Evolutionary conservation across 78 protist species (phyloP).

Genomic region (Dictyostelium citrinum): DNA sequence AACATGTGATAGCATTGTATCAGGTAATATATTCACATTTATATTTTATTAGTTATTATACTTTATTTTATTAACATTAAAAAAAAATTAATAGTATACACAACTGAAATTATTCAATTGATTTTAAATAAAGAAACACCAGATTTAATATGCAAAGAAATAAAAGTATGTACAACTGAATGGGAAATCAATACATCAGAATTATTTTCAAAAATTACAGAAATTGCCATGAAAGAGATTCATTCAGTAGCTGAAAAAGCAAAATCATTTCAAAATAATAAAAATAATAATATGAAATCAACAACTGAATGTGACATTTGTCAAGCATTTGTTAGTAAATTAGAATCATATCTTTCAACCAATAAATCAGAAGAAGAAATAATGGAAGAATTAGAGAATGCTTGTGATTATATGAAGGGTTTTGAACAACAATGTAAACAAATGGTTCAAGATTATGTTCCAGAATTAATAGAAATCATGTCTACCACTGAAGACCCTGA

Average conservation of each 20-base stretch:
- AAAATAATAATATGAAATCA: neutral
- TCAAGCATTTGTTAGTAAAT: neutral
- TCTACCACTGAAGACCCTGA: neutral
- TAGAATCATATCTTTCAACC: neutral
- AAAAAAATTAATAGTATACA: neutral
- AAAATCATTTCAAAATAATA: neutral
- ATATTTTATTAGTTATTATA: too few species aligned
- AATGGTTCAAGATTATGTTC: slow-evolving; percentile 14
- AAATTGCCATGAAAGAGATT: neutral
- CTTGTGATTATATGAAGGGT: neutral
- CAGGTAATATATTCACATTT: neutral
- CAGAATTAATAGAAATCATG: slow-evolving; percentile 14
- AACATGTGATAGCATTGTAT: neutral
- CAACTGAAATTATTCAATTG: neutral
- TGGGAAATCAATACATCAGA: neutral
- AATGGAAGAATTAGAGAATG: slow-evolving; percentile 8
- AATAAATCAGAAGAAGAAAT: slow-evolving; percentile 6
- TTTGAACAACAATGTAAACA: slow-evolving; percentile 4
- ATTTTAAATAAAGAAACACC: neutral
- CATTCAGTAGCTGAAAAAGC: neutral
- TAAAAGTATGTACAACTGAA: neutral
- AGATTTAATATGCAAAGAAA: neutral
- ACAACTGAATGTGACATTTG: slow-evolving; percentile 4
- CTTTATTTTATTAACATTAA: too few species aligned
- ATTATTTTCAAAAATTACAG: neutral